phyloP scores from a whole-genome alignment of 1,284 basidiomycete species.

The Ustilago loliicola region DNA sequence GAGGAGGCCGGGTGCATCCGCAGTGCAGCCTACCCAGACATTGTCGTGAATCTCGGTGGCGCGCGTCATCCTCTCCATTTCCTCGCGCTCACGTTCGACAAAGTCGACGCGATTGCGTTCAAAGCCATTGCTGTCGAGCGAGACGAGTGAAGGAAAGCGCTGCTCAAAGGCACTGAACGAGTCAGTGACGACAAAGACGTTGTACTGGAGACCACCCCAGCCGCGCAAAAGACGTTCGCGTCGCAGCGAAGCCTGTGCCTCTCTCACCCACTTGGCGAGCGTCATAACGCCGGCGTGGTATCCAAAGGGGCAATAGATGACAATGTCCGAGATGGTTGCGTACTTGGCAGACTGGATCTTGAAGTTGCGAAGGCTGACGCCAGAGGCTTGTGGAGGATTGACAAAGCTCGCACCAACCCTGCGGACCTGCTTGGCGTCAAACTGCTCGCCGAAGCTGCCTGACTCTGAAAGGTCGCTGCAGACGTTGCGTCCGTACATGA shows the following conservation, averaged over 20 bases:
- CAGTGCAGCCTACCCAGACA: constrained; percentile 72
- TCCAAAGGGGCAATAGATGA: constrained; percentile 77
- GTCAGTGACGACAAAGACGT: constrained; percentile 85
- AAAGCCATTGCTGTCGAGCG: constrained; percentile 73
- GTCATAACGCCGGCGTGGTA: constrained; percentile 56
- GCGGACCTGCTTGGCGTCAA: constrained; percentile 20
- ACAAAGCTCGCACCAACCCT: constrained; percentile 46
- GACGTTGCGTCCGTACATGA: constrained; percentile 38
- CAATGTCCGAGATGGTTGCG: constrained; percentile 87
- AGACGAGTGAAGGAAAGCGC: constrained; percentile 73
- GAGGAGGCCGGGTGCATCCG: constrained; percentile 50
- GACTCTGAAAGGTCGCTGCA: constrained; percentile 27
- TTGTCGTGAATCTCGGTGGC: constrained; percentile 81
- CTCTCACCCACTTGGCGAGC: constrained; percentile 59
- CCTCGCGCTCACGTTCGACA: constrained; percentile 80
- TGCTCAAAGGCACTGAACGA: constrained; percentile 74
- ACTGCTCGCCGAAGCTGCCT: constrained; percentile 24
- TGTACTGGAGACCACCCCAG: constrained; percentile 79
- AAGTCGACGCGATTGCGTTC: constrained; percentile 73
- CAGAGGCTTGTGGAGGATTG: constrained; percentile 51
- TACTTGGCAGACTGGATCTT: constrained; percentile 77
- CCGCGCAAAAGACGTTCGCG: constrained; percentile 74
- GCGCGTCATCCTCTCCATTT: constrained; percentile 88
- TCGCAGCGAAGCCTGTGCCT: constrained; percentile 63
- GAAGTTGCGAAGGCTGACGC: constrained; percentile 67